These are phyloP conservation scores for Angophora floribunda DNA, from an alignment of 345 rosid species.

Conservation along the genomic window DNA sequence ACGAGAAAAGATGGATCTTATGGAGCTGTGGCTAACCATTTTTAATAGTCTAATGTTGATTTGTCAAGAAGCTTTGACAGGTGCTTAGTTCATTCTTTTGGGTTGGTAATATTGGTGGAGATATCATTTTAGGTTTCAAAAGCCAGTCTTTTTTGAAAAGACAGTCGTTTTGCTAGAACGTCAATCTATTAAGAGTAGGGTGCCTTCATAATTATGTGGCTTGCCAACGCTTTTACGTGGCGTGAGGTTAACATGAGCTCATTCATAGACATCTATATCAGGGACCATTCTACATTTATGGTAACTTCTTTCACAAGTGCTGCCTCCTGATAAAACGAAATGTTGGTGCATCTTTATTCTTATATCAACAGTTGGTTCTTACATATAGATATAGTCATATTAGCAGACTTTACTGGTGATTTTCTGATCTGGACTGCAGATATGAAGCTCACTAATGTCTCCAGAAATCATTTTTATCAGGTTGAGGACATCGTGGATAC, in stretches of 20 bases:
- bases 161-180: background rate
- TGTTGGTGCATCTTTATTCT: background rate
- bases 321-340: background rate
- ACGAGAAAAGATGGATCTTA: background rate
- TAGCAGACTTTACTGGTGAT: background rate
- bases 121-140: background rate
- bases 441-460: background rate
- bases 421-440: background rate
- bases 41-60: background rate
- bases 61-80: background rate
- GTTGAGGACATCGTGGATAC: conserved; percentile 97
- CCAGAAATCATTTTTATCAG: conserved; percentile 14
- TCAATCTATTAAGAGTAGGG: background rate
- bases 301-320: background rate
- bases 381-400: background rate
- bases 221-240: background rate
- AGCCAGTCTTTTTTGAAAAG: background rate
- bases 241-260: background rate
- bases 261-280: background rate
- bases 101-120: background rate
- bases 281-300: background rate
- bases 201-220: background rate
- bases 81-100: background rate
- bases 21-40: background rate
- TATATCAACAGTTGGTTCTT: background rate